Evolutionary conservation across 2,329 filamentous ascomycete species (phyloP).

Genomic region (Cladosporium cucumerinum): DNA sequence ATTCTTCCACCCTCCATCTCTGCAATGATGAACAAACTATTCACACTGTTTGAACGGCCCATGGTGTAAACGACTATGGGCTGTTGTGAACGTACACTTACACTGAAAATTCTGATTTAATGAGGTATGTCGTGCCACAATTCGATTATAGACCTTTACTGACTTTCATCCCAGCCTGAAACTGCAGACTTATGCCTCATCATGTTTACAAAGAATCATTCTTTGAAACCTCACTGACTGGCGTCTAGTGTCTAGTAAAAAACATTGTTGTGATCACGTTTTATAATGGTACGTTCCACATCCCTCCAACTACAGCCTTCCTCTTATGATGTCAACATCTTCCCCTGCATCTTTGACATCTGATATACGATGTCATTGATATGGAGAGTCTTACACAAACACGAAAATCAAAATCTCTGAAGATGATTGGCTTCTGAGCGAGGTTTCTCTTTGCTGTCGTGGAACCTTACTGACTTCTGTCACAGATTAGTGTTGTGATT

Average conservation of each 20-base stretch:
- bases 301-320: background rate
- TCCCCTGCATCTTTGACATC: background rate
- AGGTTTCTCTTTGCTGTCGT: background rate
- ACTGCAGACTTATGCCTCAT: constrained; percentile 31
- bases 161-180: constrained; percentile 25
- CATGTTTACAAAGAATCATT: constrained; percentile 9
- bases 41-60: constrained; percentile 66
- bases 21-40: constrained; percentile 64
- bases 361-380: constrained; percentile 18
- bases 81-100: constrained; percentile 53
- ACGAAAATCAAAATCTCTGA: constrained; percentile 31
- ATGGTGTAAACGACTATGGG: constrained; percentile 46
- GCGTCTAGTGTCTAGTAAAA: background rate
- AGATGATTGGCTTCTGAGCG: constrained; percentile 6
- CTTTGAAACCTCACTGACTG: background rate
- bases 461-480: background rate
- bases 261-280: background rate
- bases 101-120: constrained; percentile 71
- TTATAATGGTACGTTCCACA: background rate
- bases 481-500: background rate
- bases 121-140: constrained; percentile 49
- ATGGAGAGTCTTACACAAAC: constrained; percentile 19
- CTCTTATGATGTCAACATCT: constrained; percentile 22
- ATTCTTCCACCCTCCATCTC: constrained; percentile 18
- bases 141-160: constrained; percentile 27